Conservation (phyloP, 495 filamentous ascomycete genomes). For the Aspergillus leporis region DNA sequence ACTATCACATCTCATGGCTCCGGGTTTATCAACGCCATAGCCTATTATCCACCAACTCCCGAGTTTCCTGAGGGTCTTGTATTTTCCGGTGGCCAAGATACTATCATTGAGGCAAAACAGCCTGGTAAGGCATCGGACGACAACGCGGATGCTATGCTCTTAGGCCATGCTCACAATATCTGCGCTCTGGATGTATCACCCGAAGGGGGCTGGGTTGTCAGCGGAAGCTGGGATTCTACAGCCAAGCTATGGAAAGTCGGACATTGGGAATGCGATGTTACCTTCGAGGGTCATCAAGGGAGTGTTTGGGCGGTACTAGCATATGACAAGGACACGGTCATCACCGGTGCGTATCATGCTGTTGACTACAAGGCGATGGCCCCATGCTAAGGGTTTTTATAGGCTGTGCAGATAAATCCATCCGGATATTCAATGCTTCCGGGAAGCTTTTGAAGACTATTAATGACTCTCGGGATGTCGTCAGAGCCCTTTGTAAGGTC, state of each 20-base stretch:
- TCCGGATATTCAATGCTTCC: conserved; percentile 73
- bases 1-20: conserved; percentile 73
- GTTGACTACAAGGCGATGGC: neutral
- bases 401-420: conserved; percentile 84
- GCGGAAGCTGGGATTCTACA: conserved; percentile 92
- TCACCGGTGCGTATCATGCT: conserved; percentile 63
- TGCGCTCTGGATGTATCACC: conserved; percentile 79
- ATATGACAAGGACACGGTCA: conserved; percentile 74
- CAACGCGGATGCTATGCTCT: conserved; percentile 79
- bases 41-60: conserved; percentile 71
- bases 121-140: conserved; percentile 63
- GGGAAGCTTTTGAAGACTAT: conserved; percentile 68
- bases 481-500: conserved; percentile 82
- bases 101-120: conserved; percentile 86
- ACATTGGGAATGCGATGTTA: conserved; percentile 71
- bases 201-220: conserved; percentile 72
- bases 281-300: conserved; percentile 74
- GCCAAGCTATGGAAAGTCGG: conserved; percentile 75
- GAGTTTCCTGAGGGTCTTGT: conserved; percentile 78
- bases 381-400: conserved; percentile 13
- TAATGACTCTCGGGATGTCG: conserved; percentile 72
- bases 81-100: conserved; percentile 83
- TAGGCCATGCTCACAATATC: conserved; percentile 85
- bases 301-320: conserved; percentile 90
- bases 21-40: conserved; percentile 81